Evolutionary conservation across 768 basidiomycete genomes (phyloP).

Genomic region (Boletales sp.): DNA sequence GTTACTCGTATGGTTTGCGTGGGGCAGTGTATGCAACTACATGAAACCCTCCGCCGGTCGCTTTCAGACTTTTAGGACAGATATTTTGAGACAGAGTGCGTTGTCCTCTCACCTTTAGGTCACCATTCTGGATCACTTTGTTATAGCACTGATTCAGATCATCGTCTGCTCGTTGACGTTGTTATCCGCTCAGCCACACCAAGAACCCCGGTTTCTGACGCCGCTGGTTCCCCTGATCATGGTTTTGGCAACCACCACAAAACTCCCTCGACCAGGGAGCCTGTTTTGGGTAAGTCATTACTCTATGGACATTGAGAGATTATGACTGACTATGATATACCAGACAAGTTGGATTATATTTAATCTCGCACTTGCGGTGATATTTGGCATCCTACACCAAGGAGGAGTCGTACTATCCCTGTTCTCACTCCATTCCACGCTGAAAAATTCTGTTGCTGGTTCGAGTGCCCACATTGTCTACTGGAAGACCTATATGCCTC

Average conservation of each 20-base stretch:
- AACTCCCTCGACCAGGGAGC: constrained; percentile 23
- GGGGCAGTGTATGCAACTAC: constrained; percentile 8
- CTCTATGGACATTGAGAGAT: not conserved
- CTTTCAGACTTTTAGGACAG: not conserved
- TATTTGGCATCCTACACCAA: constrained; percentile 39
- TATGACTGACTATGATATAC: not conserved
- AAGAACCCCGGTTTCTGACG: constrained; percentile 37
- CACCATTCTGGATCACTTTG: not conserved
- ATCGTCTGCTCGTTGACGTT: constrained; percentile 26
- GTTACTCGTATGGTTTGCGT: constrained; percentile 23
- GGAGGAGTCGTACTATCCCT: constrained; percentile 41
- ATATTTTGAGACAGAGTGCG: constrained; percentile 12
- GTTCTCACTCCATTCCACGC: constrained; percentile 27
- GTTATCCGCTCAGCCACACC: constrained; percentile 36
- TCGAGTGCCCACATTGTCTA: constrained; percentile 24
- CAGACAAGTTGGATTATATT: constrained; percentile 28
- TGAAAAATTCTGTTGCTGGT: constrained; percentile 6
- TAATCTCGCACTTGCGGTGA: constrained; percentile 26
- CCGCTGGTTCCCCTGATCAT: constrained; percentile 35
- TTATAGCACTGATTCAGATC: constrained; percentile 29
- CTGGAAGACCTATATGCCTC: constrained; percentile 42
- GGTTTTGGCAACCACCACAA: constrained; percentile 25
- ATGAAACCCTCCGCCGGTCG: not conserved
- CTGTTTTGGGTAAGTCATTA: constrained; percentile 31
- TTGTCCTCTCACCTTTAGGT: not conserved